phyloP scores from a whole-genome alignment of 257 asterid genomes.

The Nicotiana sylvestris region DNA sequence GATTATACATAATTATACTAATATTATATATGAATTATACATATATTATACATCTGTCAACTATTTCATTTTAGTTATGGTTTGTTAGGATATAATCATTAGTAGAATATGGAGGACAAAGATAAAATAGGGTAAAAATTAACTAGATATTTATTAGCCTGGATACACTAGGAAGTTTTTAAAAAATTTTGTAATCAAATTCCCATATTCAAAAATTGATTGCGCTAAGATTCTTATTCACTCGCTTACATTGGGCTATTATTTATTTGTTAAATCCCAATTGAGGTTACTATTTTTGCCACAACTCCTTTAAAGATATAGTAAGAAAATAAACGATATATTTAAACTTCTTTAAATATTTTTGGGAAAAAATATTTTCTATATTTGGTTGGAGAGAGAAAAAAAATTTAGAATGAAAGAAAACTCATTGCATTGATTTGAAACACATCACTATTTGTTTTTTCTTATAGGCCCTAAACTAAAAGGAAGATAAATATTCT shows the following conservation, averaged over 20 bases:
- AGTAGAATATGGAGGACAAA: not conserved
- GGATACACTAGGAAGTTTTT: not conserved
- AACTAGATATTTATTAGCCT: not conserved
- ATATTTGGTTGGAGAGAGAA: no score
- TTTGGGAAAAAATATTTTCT: no score
- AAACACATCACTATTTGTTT: no score
- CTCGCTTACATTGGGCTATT: no score
- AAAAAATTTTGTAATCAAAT: not conserved
- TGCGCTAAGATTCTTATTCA: not conserved
- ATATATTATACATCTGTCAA: no score
- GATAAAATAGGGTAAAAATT: not conserved
- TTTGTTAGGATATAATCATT: not conserved
- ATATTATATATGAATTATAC: no score
- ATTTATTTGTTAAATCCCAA: not conserved
- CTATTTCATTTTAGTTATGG: not conserved
- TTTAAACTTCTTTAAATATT: not conserved
- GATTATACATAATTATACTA: no score
- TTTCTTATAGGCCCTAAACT: no score
- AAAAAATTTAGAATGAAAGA: no score
- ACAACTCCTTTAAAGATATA: not conserved
- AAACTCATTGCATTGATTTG: no score
- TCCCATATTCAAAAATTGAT: not conserved
- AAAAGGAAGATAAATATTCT: no score
- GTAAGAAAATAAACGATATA: not conserved
- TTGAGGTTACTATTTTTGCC: not conserved